Evolutionary conservation across 164 flowering plant species (phyloP).

Genomic region (Annona squamosa): DNA sequence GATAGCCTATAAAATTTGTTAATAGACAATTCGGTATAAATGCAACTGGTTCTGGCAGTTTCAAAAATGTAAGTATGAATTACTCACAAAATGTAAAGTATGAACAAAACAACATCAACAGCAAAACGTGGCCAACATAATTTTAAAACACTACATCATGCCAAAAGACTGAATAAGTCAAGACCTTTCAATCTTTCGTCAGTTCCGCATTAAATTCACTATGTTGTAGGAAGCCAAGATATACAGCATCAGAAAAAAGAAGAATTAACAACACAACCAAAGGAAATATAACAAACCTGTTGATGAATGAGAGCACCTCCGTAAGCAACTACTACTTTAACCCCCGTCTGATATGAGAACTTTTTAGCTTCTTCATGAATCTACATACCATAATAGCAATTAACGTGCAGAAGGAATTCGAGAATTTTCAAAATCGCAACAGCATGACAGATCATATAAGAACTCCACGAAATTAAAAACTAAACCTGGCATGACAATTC

Average conservation of each 20-base stretch:
- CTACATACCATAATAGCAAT: conserved; percentile 13
- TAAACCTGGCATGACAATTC: conserved; percentile 55
- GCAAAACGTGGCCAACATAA: too few relatives aligned
- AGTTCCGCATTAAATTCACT: not conserved
- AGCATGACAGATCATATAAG: not conserved
- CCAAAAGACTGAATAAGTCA: not conserved
- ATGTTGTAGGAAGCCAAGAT: too few relatives aligned
- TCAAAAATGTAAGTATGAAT: too few relatives aligned
- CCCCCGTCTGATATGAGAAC: conserved; percentile 52
- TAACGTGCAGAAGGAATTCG: not conserved
- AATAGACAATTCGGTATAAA: too few relatives aligned
- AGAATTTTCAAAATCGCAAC: not conserved
- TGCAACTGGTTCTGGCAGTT: too few relatives aligned
- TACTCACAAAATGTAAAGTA: too few relatives aligned
- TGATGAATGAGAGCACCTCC: conserved; percentile 53
- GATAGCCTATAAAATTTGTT: too few relatives aligned
- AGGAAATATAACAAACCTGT: conserved; percentile 28
- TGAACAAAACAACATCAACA: too few relatives aligned
- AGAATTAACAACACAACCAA: not conserved
- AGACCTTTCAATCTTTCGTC: not conserved
- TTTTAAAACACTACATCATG: not conserved
- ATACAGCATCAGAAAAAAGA: not conserved
- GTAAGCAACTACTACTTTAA: conserved; percentile 52
- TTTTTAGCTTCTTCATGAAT: conserved; percentile 61
- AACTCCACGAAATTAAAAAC: not conserved